A percentile compares a stretch with the other conserved stretches of the same genome.
Evolutionary conservation across 257 asterid species (phyloP).

Genomic region (Nicotiana attenuata): DNA sequence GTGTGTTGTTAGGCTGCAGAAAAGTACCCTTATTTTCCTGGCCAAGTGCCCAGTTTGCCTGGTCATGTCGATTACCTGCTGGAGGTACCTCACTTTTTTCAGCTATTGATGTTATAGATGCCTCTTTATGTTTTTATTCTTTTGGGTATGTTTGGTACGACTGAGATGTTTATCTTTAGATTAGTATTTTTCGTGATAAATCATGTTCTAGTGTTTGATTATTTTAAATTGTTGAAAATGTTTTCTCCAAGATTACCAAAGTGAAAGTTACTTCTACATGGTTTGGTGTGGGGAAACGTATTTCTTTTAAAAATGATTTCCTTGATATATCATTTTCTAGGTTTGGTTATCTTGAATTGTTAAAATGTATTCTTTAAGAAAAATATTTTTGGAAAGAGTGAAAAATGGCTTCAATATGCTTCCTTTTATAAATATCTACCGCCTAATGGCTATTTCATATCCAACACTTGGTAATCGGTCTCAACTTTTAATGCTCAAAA

Average conservation of each 20-base stretch:
- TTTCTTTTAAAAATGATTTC: background rate
- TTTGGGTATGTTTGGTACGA: background rate
- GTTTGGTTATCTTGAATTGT: background rate
- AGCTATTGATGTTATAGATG: background rate
- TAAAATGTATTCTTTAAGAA: background rate
- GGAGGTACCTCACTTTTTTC: conserved; percentile 34
- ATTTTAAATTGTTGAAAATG: no score
- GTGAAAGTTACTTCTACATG: background rate
- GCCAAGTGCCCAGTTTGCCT: conserved; percentile 71
- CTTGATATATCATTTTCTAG: background rate
- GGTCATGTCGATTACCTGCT: conserved; percentile 73
- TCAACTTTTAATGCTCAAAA: background rate
- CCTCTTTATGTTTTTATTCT: background rate
- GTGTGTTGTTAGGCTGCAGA: conserved; percentile 48
- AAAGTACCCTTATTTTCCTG: conserved; percentile 76
- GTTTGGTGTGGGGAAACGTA: background rate
- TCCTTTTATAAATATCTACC: background rate
- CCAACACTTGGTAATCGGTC: background rate
- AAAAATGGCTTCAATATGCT: background rate
- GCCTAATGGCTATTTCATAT: background rate
- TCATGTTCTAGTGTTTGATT: background rate
- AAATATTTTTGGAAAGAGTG: background rate
- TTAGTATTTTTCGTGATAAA: background rate
- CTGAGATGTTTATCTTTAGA: background rate
- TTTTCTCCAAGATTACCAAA: no score